phyloP scores from a whole-genome alignment of 73 alveolate genomes.

The Tetrahymena elliotti region DNA sequence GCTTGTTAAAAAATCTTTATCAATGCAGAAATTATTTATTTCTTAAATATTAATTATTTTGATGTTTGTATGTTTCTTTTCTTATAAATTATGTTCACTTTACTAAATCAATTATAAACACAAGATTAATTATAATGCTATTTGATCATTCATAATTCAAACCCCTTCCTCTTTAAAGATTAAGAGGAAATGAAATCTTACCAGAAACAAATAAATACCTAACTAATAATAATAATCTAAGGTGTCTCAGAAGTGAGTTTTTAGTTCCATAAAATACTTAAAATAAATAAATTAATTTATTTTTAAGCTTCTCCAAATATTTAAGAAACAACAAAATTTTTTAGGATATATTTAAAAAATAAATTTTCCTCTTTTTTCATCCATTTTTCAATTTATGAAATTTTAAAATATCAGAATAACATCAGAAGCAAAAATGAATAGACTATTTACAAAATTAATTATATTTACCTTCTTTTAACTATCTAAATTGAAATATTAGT shows the following conservation, averaged over 20 bases:
- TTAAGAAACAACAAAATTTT: too few relatives aligned
- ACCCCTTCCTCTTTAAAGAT: background rate
- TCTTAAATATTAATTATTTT: background rate
- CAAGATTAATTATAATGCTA: background rate
- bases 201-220: background rate
- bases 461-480: too few relatives aligned
- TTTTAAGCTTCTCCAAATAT: too few relatives aligned
- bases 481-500: too few relatives aligned
- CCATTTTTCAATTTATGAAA: too few relatives aligned
- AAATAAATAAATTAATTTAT: too few relatives aligned
- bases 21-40: background rate
- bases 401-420: too few relatives aligned
- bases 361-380: too few relatives aligned
- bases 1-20: background rate
- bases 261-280: background rate
- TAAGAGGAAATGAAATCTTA: background rate
- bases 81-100: background rate
- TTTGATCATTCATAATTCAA: background rate
- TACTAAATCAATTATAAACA: background rate
- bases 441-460: too few relatives aligned
- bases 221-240: background rate
- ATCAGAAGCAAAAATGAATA: too few relatives aligned
- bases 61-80: background rate
- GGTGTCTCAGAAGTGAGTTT: background rate
- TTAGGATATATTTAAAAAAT: too few relatives aligned